A percentile compares a stretch with the other conserved stretches of the same genome.
Evolutionary conservation across 495 filamentous ascomycete genomes (phyloP).

Genomic region (Geopyxis carbonaria): DNA sequence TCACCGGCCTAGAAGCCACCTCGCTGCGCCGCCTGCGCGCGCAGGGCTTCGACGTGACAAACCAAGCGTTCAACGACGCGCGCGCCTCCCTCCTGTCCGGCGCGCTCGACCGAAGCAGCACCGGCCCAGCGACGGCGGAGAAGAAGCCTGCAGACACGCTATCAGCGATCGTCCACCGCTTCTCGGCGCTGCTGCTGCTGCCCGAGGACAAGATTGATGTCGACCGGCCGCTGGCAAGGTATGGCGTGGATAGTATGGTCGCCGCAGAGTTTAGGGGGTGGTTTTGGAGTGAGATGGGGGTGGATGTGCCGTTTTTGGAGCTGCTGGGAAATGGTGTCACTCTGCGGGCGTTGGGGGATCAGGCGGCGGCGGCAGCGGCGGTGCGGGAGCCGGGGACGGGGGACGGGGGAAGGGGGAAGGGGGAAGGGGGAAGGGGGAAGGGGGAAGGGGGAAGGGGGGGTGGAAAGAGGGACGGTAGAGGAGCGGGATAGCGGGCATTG

Average conservation of each 20-base stretch:
- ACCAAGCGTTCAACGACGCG: constrained; percentile 14
- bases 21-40: too few species aligned
- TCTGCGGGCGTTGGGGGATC: too few species aligned
- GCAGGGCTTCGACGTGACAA: constrained; percentile 21
- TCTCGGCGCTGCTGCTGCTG: not conserved
- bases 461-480: too few species aligned
- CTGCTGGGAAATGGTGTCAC: constrained; percentile 20
- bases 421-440: too few species aligned
- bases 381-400: too few species aligned
- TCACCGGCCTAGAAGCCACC: constrained; percentile 23
- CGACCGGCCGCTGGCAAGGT: constrained; percentile 32
- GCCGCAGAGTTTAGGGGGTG: constrained; percentile 39
- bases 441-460: too few species aligned
- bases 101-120: too few species aligned
- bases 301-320: constrained; percentile 39
- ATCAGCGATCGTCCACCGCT: constrained; percentile 4
- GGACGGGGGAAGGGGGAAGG: too few species aligned
- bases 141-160: constrained; percentile 6
- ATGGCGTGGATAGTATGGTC: constrained; percentile 38
- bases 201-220: constrained; percentile 36
- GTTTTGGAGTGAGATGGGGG: constrained; percentile 34
- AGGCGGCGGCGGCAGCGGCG: too few species aligned
- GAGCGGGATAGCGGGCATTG: too few species aligned
- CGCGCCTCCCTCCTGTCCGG: constrained; percentile 13
- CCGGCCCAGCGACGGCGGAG: too few species aligned